phyloP scores from a whole-genome alignment of 2,329 filamentous ascomycete species.

The Mycosphaerella sp. region DNA sequence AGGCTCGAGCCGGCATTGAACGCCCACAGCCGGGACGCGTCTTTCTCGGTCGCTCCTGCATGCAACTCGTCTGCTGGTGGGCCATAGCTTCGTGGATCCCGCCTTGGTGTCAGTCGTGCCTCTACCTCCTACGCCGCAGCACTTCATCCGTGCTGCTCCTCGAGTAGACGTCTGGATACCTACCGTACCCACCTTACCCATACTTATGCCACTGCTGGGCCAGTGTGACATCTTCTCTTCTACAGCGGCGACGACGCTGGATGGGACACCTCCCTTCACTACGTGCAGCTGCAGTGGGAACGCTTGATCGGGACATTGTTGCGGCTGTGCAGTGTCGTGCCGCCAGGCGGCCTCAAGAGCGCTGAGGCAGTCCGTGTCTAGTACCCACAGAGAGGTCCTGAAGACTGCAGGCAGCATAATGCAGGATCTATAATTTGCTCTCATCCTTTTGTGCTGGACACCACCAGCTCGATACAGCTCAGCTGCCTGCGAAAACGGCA shows the following conservation, averaged over 20 bases:
- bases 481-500: background rate
- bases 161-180: background rate
- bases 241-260: constrained; percentile 6
- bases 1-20: background rate
- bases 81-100: constrained; percentile 12
- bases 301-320: background rate
- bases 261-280: background rate
- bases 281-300: constrained; percentile 7
- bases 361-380: background rate
- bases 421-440: constrained; percentile 4
- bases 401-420: constrained; percentile 9
- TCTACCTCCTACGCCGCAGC: background rate
- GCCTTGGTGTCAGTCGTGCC: constrained; percentile 1
- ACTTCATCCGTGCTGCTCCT: background rate
- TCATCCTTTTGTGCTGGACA: background rate
- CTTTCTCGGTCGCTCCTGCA: constrained; percentile 7
- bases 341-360: background rate
- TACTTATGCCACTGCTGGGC: background rate
- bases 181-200: too few species aligned
- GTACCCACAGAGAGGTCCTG: background rate
- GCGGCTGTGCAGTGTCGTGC: background rate
- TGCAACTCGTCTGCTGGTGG: constrained; percentile 4
- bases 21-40: constrained; percentile 1
- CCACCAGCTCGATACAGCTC: constrained; percentile 3
- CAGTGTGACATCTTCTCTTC: background rate